These are phyloP conservation scores for Cryphonectria nitschkei DNA, from an alignment of 2,329 filamentous ascomycete genomes.

Conservation along the genomic window DNA sequence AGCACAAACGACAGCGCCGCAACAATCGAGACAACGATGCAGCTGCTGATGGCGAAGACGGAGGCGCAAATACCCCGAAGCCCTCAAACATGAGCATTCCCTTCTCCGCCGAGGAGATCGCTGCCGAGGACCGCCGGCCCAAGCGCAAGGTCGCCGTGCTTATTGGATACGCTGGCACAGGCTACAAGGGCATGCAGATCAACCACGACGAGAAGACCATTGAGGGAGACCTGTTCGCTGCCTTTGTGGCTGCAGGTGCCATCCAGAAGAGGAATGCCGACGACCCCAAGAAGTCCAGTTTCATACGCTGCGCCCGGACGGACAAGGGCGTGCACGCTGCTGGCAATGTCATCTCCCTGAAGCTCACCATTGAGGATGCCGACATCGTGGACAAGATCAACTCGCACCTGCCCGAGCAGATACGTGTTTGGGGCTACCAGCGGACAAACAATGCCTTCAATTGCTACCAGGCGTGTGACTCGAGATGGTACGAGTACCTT, in stretches of 20 bases:
- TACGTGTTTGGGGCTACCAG: constrained; percentile 92
- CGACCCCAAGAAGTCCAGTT: constrained; percentile 93
- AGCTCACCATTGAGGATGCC: constrained; percentile 91
- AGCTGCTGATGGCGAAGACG: constrained; percentile 30
- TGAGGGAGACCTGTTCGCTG: constrained; percentile 91
- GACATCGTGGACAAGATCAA: constrained; percentile 93
- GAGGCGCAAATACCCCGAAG: constrained; percentile 35
- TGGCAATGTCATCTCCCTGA: constrained; percentile 92
- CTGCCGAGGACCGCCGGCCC: constrained; percentile 80
- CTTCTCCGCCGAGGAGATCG: constrained; percentile 79
- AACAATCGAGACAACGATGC: constrained; percentile 10
- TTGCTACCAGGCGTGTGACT: constrained; percentile 93
- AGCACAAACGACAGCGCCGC: constrained; percentile 19
- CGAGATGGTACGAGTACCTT: constrained; percentile 95
- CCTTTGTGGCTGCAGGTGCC: constrained; percentile 87
- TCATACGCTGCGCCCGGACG: constrained; percentile 91
- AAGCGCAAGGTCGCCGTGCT: constrained; percentile 97
- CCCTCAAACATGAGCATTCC: constrained; percentile 60
- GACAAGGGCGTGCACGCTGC: constrained; percentile 98
- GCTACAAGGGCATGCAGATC: constrained; percentile 97
- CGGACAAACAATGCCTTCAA: constrained; percentile 89
- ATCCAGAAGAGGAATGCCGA: constrained; percentile 97
- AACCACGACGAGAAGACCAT: constrained; percentile 84
- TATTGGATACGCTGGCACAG: constrained; percentile 93
- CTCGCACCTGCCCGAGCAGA: constrained; percentile 79